Evolutionary conservation across 805 yeast species (phyloP), one percentile per base, ranked within the genome.

Genomic region (Teunomyces barrocoloradensis): DNA sequence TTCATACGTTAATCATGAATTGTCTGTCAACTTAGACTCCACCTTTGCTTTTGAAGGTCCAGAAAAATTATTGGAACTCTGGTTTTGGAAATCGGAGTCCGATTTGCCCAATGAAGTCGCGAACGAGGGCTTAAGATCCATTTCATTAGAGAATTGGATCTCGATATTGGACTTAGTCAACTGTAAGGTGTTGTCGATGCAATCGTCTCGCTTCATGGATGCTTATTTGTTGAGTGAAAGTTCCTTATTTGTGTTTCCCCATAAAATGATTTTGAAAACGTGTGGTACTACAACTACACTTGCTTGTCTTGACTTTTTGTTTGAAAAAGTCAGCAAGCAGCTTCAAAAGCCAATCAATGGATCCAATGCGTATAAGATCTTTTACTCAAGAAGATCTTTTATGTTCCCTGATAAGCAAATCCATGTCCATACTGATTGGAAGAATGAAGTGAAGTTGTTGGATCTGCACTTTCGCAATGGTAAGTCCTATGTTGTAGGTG

Each of bases 1-100:
- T 57, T 62, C 77, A 17, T 82, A 76, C 61, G 82, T 89, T 57
- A 91, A 91, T 66, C 92, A 86, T 65, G 88, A 85, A 51, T 73
- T 88, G 43, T 85, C 96, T 6, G 84, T 82, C 39, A 78, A 80
- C 50, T 73, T 91, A 53, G 97, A 91, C 69, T 90, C 97, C 15
- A 77, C 96, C 11, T 86, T 82, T 61, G 96, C 97, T 2, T 92
- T 92, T 63, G 98, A 92, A 73, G 98, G 99, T 5, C 98, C 99
- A 28, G 98, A 92, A 67, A 94, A 92, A 67, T 74, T 92, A 48
- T 74, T 94, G 36, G 97, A 92, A 64, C 74, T 92, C 49, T 91
- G 97, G 97, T 84, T 90, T 63, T 82, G 84, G 56, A 78, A 84
- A 10, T 65, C 74, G 33, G 72, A 71, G 35, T 49, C 61, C 21